Base-by-base conservation (phyloP, 1,139 yeast genomes). In the Scheffersomyces illinoinensis region DNA sequence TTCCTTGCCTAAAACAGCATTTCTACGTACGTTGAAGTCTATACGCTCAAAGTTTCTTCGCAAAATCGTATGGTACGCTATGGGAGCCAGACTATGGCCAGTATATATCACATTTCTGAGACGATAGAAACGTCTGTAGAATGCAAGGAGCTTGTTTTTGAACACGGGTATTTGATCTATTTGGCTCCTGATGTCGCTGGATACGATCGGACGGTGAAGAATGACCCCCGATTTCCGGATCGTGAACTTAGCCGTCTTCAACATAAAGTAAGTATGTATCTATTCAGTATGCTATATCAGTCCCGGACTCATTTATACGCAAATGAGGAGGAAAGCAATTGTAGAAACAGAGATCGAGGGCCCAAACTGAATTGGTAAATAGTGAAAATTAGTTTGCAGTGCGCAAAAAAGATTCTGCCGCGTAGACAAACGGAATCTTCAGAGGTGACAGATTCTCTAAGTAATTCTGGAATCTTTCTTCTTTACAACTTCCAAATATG, bases 81-180 rank as follows among this genome's bases (percentile, higher is more conserved):
- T 24, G 8, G 51, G 51, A 5, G 26, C 51, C 26, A 20, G 24
- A 12, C 51, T 21, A 12, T 48, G 51, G 6, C 24, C 51, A 20
- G 21, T 48, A 52, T 71, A 71, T 18, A 76, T 66, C 55, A 77
- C 57, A 50, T 71, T 61, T 43, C 83, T 68, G 23, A 78, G 65
- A 54, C 71, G 68, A 62, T 65, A 78, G 56, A 79, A 74, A 49
- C 68, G 71, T 59, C 74, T 77, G 62, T 79, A 79, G 14, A 70
- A 61, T 18, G 69, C 62, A 10, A 65, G 58, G 23, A 68, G 61
- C 55, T 68, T 66, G 7, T 60, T 51, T 53, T 55, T 58, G 52
- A 62, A 64, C 5, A 53, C 54, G 1, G 70, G 66, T 8, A 65
- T 59, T 20, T 54, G 51, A 0, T 57, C 53, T 49, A 70, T 56